Evolutionary conservation across 2,329 filamentous ascomycete species (phyloP).

Genomic region (Fusarium chlamydosporum): DNA sequence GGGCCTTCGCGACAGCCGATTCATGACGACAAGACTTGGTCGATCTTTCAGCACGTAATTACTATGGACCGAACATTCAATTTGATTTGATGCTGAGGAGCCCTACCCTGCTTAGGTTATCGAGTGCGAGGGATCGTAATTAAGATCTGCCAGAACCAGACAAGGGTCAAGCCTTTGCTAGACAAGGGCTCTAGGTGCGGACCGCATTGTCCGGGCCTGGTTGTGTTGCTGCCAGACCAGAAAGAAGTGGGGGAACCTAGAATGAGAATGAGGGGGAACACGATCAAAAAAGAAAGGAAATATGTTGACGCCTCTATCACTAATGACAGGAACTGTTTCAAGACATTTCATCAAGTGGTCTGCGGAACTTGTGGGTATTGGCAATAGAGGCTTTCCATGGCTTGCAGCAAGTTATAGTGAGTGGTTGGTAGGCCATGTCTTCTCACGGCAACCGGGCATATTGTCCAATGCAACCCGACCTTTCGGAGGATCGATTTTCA

Average conservation of each 20-base stretch:
- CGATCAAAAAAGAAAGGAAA: not conserved
- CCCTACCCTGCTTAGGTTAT: not conserved
- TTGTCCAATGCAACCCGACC: not conserved
- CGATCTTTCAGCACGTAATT: constrained; percentile 8
- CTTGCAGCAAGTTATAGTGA: not conserved
- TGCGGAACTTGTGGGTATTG: not conserved
- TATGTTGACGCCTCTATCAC: constrained; percentile 4
- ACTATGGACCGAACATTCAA: not conserved
- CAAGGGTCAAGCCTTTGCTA: not conserved
- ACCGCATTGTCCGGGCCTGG: not conserved
- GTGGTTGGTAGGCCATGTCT: not conserved
- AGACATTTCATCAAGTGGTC: not conserved
- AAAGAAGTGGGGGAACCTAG: not conserved
- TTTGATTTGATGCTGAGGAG: not conserved
- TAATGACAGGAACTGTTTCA: constrained; percentile 17
- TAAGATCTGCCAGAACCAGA: constrained; percentile 24
- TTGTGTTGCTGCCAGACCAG: not conserved
- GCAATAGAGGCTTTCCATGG: constrained; percentile 13
- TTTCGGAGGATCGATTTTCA: constrained; percentile 16
- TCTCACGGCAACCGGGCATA: not conserved
- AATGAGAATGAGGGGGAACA: not conserved
- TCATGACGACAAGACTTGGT: constrained; percentile 33
- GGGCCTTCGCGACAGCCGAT: constrained; percentile 2
- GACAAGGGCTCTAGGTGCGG: not conserved
- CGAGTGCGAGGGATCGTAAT: constrained; percentile 11